Base-by-base conservation (phyloP, 1,139 yeast species). In the Debaryomyces singareniensis region DNA sequence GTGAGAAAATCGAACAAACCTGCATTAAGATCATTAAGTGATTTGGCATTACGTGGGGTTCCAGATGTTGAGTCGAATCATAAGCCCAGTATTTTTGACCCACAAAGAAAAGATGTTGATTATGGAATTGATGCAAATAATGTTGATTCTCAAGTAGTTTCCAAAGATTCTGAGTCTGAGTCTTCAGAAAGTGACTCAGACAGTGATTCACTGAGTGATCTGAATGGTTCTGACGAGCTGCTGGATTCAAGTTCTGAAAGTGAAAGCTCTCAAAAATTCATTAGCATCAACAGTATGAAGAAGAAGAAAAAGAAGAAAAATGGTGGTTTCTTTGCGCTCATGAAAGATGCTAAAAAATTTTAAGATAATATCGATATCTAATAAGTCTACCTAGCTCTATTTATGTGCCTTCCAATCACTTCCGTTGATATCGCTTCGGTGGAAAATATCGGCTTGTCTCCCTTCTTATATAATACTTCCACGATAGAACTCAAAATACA, bases 11-110 rank as follows among this genome's bases (percentile, higher is more conserved):
- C 21, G n/a, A 40, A 47, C 26, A 55, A 47, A 27, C 62, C 64
- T 1, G 35, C 47, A 1, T 57, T 78, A 31, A 68, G 72, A 13
- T 72, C 81, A 0, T 53, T 78, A 25, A 67, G 69, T n/a, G 81
- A 76, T 36, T 56, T 77, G 32, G 78, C 68, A 2, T 56, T 63
- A 15, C 58, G 75, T 35, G 84, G 83, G 2, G 68, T 77, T 12
- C 85, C 85, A 2, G 82, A 73, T 15, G 83, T 78, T 2, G 66
- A 28, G 24, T 27, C 30, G 5, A 29, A 16, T 16, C 16, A 24
- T 13, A 27, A 21, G 18, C 21, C 7, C 13, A 23, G 11, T 7
- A n/a, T n/a, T n/a, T n/a, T n/a, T n/a, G n/a, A n/a, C n/a, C n/a
- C n/a, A n/a, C n/a, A n/a, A n/a, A n/a, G 20, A 4, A 20, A 24